Evolutionary conservation across 2,329 filamentous ascomycete genomes (phyloP), one percentile per base, ranked within the genome.

Genomic region (Aulographum hederae): DNA sequence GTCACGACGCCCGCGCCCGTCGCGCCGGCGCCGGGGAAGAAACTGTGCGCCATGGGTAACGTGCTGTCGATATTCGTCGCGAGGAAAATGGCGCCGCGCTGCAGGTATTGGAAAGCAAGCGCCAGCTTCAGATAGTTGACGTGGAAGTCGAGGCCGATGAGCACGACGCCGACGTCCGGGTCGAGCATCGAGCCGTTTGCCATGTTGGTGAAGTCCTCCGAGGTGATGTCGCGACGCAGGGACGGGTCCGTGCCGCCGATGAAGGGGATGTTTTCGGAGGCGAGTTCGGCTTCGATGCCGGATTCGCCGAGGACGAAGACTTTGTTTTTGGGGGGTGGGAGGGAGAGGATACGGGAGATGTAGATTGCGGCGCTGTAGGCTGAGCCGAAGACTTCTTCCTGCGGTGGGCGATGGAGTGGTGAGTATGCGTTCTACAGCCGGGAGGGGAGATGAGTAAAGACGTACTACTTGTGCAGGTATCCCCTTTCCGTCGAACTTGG

Each of bases 281-380:
- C 65, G 17, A 98, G 69, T 56, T 98, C 89, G 38, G 79, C 69
- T 55, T 95, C 86, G 38, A 98, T 82, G 33, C 89, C 89, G 4
- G 69, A 67, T 58, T 98, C 89, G 39, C 89, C 89, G 10, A 98
- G 64, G 14, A 93, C 80, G 48, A 81, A 98, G 40, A 98, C 89
- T 54, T 94, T 94, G 62, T 80, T 82, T 58, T 81, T 85, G 21
- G 73, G 73, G 3, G 69, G 56, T 3, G 77, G 73, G 3, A 91
- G 71, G 42, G 78, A 67, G 43, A 98, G 69, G 54, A 98, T 93
- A 41, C 85, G 78, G 6, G 81, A 77, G 49, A 98, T 93, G 63
- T 98, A 98, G 51, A 98, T 76, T 39, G 86, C 80, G 26, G 89
- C 75, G 41, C 82, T 92, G 67, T 98, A 98, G 25, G 85, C 78